These are phyloP conservation scores for Wallemia hederae DNA, from an alignment of 1,284 basidiomycete species.

Conservation along the genomic window DNA sequence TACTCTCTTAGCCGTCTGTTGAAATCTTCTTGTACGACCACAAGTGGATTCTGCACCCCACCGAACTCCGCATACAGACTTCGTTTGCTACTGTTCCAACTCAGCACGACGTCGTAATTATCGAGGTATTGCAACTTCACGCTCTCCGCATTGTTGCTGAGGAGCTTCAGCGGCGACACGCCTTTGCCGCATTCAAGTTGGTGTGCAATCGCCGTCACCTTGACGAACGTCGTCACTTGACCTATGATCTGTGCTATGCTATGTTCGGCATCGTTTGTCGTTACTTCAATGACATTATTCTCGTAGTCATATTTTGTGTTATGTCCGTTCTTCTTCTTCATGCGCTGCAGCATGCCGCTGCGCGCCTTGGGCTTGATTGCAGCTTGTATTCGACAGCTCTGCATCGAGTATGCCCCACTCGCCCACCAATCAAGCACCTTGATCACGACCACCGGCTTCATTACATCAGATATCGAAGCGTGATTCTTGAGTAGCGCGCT, in stretches of 20 bases:
- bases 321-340: background rate
- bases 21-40: background rate
- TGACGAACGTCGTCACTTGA: background rate
- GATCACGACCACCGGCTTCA: background rate
- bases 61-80: background rate
- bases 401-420: no score
- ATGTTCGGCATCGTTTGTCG: background rate
- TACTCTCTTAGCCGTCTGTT: background rate
- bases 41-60: background rate
- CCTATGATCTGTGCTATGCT: background rate
- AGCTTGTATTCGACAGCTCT: background rate
- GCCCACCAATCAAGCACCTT: background rate
- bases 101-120: background rate
- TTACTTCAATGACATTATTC: background rate
- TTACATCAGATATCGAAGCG: background rate
- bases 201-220: background rate
- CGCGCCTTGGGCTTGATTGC: background rate
- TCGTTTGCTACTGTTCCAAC: background rate
- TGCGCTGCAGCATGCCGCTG: background rate
- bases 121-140: background rate
- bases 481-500: background rate
- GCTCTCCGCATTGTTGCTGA: background rate
- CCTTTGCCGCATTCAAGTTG: background rate
- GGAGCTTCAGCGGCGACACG: background rate
- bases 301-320: background rate